phyloP scores from a whole-genome alignment of 441 rosid genomes.

The Dalechampia spathulata region DNA sequence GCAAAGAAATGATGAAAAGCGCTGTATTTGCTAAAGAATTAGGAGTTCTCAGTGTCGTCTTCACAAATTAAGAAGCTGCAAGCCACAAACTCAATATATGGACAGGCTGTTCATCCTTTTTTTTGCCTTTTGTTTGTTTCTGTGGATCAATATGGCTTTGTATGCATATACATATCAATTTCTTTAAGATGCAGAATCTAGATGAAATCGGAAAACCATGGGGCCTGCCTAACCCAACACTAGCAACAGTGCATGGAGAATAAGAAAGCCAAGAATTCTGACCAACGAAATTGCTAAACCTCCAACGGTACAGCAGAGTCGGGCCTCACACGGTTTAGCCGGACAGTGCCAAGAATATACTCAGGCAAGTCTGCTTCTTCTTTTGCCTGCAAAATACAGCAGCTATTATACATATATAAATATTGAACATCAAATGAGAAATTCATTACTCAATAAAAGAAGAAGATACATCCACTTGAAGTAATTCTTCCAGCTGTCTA shows the following conservation, averaged over 20 bases:
- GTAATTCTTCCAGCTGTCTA: no score
- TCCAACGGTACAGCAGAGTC: constrained; percentile 64
- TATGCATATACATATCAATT: neutral
- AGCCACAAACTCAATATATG: no score
- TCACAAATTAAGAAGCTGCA: no score
- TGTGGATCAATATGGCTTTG: no score
- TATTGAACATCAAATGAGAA: no score
- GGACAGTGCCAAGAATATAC: constrained; percentile 88
- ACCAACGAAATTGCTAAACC: constrained; percentile 22
- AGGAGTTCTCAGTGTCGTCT: no score
- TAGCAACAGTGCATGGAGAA: neutral
- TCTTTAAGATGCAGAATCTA: neutral
- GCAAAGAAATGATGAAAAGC: no score
- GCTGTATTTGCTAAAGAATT: no score
- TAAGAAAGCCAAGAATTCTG: neutral
- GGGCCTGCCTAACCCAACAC: constrained; percentile 1
- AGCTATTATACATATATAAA: neutral
- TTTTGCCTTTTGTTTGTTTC: no score
- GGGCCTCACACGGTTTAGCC: constrained; percentile 61
- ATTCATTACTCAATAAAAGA: no score
- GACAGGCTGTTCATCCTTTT: no score
- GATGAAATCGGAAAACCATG: neutral
- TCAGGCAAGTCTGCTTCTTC: constrained; percentile 87
- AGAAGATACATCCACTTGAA: no score
- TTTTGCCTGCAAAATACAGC: constrained; percentile 51